Conservation (phyloP, 2,329 filamentous ascomycete species). For the Stemphylium beticola region DNA sequence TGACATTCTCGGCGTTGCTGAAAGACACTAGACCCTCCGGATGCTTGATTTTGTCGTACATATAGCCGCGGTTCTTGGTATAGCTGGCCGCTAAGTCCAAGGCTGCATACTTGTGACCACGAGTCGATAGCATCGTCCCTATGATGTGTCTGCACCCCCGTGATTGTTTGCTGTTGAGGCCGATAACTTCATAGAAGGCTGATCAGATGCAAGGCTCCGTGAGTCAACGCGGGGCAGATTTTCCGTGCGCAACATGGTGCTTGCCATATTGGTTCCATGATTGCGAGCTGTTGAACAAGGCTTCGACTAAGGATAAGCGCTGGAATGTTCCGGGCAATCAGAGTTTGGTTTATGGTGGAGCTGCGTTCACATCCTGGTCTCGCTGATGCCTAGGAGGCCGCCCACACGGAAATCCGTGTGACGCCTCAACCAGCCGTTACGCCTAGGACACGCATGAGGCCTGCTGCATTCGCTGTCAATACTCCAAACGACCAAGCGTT, state of each 20-base stretch:
- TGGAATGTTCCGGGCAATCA: neutral
- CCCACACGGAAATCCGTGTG: neutral
- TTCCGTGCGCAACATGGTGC: neutral
- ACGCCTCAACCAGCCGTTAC: neutral
- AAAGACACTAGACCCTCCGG: conserved; percentile 8
- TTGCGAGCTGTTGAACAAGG: neutral
- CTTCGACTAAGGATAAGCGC: neutral
- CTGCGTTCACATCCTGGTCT: neutral
- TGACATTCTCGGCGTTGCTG: conserved; percentile 5
- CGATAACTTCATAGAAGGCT: neutral
- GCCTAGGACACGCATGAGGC: neutral
- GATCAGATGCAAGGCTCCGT: neutral
- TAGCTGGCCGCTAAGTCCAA: conserved; percentile 9
- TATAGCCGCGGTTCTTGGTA: conserved; percentile 6
- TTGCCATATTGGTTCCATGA: neutral
- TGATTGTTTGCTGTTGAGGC: neutral
- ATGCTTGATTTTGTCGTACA: conserved; percentile 2
- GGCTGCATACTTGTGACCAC: conserved; percentile 9
- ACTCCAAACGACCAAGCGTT: conserved; percentile 5
- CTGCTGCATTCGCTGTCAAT: conserved; percentile 1
- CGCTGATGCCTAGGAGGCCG: conserved; percentile 14
- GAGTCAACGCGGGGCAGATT: conserved; percentile 7
- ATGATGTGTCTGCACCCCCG: too few relatives aligned
- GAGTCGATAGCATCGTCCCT: conserved; percentile 4
- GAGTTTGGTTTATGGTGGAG: neutral